These are phyloP conservation scores for Myriangium duriaei DNA, from an alignment of 2,329 filamentous ascomycete species.

Conservation along the genomic window DNA sequence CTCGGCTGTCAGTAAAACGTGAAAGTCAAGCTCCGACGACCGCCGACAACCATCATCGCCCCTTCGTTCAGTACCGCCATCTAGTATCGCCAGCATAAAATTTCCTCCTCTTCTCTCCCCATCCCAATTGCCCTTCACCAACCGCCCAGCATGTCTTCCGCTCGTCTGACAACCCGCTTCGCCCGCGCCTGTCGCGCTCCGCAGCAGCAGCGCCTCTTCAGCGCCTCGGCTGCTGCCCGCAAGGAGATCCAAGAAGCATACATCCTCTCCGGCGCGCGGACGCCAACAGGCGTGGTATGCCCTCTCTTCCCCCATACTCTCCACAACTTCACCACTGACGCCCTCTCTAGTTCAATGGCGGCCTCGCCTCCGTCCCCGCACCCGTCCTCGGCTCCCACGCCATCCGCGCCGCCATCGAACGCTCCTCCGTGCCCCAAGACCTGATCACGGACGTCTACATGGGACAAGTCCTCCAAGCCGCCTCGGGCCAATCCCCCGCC, in stretches of 20 bases:
- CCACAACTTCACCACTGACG: conserved; percentile 1
- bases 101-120: no score
- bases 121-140: no score
- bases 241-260: conserved; percentile 81
- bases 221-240: conserved; percentile 32
- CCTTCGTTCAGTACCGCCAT: no score
- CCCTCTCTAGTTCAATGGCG: conserved; percentile 73
- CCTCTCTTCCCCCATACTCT: not conserved
- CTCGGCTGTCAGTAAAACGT: not conserved
- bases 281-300: conserved; percentile 72
- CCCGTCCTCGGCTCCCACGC: conserved; percentile 81
- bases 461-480: conserved; percentile 83
- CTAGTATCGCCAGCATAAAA: no score
- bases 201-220: conserved; percentile 32
- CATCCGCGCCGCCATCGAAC: conserved; percentile 81
- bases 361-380: conserved; percentile 69
- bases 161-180: not conserved
- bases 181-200: not conserved
- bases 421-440: conserved; percentile 67
- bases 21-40: not conserved
- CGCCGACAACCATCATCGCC: not conserved
- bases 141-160: no score
- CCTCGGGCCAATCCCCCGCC: conserved; percentile 79
- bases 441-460: conserved; percentile 91
- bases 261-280: conserved; percentile 80